A percentile compares a stretch with the other conserved stretches of the same genome.
Conservation (phyloP, 2,329 filamentous ascomycete species). For the Dactylonectria estremocensis region DNA sequence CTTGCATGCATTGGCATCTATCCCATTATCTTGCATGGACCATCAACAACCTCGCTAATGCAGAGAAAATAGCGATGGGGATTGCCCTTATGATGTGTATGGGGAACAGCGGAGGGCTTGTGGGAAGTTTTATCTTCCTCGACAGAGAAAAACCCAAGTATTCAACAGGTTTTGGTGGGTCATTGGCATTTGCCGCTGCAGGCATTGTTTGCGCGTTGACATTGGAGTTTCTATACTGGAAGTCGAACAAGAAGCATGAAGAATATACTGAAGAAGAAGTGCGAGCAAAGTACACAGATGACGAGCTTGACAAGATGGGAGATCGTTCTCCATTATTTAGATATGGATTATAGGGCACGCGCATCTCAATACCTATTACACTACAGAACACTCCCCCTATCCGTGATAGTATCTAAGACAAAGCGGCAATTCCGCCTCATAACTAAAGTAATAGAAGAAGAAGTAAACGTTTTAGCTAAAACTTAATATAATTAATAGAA, state of each 20-base stretch:
- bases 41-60: slow-evolving; percentile 53
- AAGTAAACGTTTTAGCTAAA: too few relatives aligned
- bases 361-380: too few relatives aligned
- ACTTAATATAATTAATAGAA: too few relatives aligned
- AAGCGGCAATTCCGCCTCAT: too few relatives aligned
- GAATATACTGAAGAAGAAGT: slow-evolving; percentile 46
- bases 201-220: slow-evolving; percentile 35
- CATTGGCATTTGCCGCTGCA: slow-evolving; percentile 39
- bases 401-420: too few relatives aligned
- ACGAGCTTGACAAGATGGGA: slow-evolving; percentile 51
- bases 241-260: slow-evolving; percentile 46
- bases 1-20: slow-evolving; percentile 55
- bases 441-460: too few relatives aligned
- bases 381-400: too few relatives aligned
- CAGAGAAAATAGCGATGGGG: slow-evolving; percentile 54
- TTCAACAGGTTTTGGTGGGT: slow-evolving; percentile 46
- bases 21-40: slow-evolving; percentile 55
- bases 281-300: slow-evolving; percentile 47
- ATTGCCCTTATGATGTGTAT: slow-evolving; percentile 53
- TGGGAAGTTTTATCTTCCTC: slow-evolving; percentile 49
- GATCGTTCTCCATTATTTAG: too few relatives aligned
- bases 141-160: slow-evolving; percentile 55
- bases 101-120: slow-evolving; percentile 49
- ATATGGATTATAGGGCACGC: too few relatives aligned
- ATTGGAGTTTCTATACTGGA: slow-evolving; percentile 40